These are phyloP conservation scores for Aspergillus calidoustus DNA, from an alignment of 2,329 filamentous ascomycete genomes.

Conservation along the genomic window DNA sequence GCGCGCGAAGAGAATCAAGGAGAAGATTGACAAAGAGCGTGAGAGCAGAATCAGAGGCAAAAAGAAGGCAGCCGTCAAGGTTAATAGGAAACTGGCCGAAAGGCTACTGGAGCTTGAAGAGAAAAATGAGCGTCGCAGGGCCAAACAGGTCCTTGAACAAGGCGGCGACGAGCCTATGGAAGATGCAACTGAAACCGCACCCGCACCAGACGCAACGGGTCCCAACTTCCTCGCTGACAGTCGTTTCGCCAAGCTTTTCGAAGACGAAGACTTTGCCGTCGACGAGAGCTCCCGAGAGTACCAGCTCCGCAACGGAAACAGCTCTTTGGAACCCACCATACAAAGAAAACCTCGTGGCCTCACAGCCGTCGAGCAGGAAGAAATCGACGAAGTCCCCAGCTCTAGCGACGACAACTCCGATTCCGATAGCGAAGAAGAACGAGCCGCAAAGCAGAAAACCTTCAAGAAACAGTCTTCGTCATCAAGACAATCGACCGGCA, in stretches of 20 bases:
- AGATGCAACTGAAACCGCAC: slow-evolving; percentile 30
- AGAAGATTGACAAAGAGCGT: slow-evolving; percentile 97
- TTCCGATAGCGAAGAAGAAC: slow-evolving; percentile 37
- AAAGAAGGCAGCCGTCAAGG: slow-evolving; percentile 88
- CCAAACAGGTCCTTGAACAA: slow-evolving; percentile 55
- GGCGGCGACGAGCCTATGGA: slow-evolving; percentile 58
- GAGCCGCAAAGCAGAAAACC: slow-evolving; percentile 32
- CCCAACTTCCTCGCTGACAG: slow-evolving; percentile 77
- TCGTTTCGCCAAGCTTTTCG: slow-evolving; percentile 86
- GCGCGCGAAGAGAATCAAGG: slow-evolving; percentile 84
- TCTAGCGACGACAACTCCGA: slow-evolving; percentile 46
- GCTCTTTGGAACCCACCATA: slow-evolving; percentile 47
- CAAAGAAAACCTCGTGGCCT: slow-evolving; percentile 53
- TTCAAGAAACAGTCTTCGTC: slow-evolving; percentile 58
- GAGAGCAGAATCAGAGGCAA: slow-evolving; percentile 89
- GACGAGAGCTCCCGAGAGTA: slow-evolving; percentile 91
- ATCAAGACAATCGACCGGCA: slow-evolving; percentile 31
- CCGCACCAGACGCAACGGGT: slow-evolving; percentile 38
- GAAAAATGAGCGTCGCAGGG: slow-evolving; percentile 53
- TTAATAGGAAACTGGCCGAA: slow-evolving; percentile 75
- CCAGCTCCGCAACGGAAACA: slow-evolving; percentile 85
- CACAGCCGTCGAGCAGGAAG: slow-evolving; percentile 67
- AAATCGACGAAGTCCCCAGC: slow-evolving; percentile 54
- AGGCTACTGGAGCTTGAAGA: slow-evolving; percentile 65
- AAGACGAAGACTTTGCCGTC: slow-evolving; percentile 89